These are phyloP conservation scores for Brassica cretica DNA, from an alignment of 345 rosid species.

Conservation along the genomic window DNA sequence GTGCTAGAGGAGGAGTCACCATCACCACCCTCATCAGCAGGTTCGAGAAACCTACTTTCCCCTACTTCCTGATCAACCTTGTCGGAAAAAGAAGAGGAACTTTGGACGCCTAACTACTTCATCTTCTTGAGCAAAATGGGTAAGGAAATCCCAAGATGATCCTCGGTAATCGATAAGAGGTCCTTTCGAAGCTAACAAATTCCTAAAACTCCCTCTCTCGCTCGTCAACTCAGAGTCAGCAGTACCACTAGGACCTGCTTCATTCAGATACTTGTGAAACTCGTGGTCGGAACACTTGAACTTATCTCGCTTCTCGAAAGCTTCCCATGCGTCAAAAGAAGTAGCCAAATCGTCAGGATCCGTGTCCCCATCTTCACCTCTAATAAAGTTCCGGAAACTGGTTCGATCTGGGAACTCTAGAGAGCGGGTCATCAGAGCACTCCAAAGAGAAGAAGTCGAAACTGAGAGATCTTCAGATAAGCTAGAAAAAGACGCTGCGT, in stretches of 20 bases:
- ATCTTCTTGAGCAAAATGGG: slow-evolving; percentile 48
- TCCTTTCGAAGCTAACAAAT: slow-evolving; percentile 21
- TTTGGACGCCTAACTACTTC: slow-evolving; percentile 19
- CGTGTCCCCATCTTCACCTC: slow-evolving; percentile 64
- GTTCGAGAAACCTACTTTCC: slow-evolving; percentile 21
- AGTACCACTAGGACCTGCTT: slow-evolving; percentile 30
- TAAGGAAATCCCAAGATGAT: slow-evolving; percentile 74
- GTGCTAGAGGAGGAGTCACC: slow-evolving; percentile 65
- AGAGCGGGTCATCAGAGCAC: slow-evolving; percentile 53
- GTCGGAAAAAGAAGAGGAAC: slow-evolving; percentile 21
- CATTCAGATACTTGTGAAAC: slow-evolving; percentile 1
- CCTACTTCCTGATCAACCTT: slow-evolving; percentile 33
- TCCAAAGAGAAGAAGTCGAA: slow-evolving; percentile 38
- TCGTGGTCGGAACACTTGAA: slow-evolving; percentile 41
- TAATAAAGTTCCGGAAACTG: slow-evolving; percentile 62
- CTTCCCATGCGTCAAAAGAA: slow-evolving; percentile 71
- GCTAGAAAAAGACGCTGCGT: slow-evolving; percentile 45
- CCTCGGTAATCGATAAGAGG: slow-evolving; percentile 46
- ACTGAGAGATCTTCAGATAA: slow-evolving; percentile 48
- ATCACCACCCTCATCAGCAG: slow-evolving; percentile 45
- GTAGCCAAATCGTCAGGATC: slow-evolving; percentile 79
- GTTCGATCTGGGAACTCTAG: slow-evolving; percentile 56
- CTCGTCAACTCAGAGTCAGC: slow-evolving; percentile 25
- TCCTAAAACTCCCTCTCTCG: slow-evolving; percentile 21
- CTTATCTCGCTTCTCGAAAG: slow-evolving; percentile 53